phyloP scores from a whole-genome alignment of 495 filamentous ascomycete species.

The Sphaerosporella brunnea region DNA sequence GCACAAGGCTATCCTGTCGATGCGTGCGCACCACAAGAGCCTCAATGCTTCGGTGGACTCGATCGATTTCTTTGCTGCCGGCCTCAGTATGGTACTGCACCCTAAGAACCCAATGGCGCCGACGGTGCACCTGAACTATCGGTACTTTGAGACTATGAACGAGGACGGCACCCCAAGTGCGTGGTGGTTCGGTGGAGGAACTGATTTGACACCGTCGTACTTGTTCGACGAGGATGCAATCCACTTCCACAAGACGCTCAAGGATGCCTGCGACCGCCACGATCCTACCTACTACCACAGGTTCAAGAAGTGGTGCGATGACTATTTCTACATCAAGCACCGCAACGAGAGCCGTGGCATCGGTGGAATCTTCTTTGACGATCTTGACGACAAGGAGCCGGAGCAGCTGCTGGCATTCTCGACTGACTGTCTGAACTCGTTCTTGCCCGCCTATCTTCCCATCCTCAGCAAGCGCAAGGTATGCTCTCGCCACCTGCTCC shows the following conservation, averaged over 20 bases:
- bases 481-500: neutral
- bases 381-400: conserved; percentile 80
- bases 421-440: conserved; percentile 64
- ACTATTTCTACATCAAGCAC: conserved; percentile 90
- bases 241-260: conserved; percentile 88
- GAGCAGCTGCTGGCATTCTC: conserved; percentile 88
- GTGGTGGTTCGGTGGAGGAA: conserved; percentile 98
- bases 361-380: conserved; percentile 97
- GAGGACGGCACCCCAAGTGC: conserved; percentile 51
- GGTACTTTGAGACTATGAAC: conserved; percentile 92
- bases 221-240: conserved; percentile 93
- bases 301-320: conserved; percentile 97
- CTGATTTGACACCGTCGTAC: conserved; percentile 83
- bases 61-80: conserved; percentile 86
- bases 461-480: conserved; percentile 71
- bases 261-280: conserved; percentile 83
- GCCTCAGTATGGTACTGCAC: conserved; percentile 80
- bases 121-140: conserved; percentile 95
- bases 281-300: conserved; percentile 80
- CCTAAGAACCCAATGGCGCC: conserved; percentile 91
- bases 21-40: conserved; percentile 90
- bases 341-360: conserved; percentile 75
- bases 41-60: conserved; percentile 54
- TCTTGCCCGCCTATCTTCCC: conserved; percentile 79
- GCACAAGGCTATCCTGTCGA: conserved; percentile 70